A percentile compares a stretch with the other conserved stretches of the same genome.
phyloP scores from a whole-genome alignment of 306 rosid genomes.

The Adenanthera pavonina region DNA sequence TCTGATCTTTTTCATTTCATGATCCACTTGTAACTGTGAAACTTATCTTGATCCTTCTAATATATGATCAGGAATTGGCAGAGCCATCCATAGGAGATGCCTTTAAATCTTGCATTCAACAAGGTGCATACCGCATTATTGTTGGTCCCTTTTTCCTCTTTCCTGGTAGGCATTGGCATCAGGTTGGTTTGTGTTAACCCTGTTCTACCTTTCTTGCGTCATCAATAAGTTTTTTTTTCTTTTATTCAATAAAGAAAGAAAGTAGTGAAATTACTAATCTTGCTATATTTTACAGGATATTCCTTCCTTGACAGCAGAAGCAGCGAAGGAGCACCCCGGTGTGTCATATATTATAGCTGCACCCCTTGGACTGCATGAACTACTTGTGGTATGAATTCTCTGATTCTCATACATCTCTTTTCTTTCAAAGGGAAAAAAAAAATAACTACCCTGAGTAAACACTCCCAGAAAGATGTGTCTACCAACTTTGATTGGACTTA shows the following conservation, averaged over 20 bases:
- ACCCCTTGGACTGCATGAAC: conserved; percentile 85
- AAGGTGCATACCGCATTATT: conserved; percentile 70
- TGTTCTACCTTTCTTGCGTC: not conserved
- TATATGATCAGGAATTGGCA: conserved; percentile 73
- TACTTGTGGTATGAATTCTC: conserved; percentile 73
- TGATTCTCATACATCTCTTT: not conserved
- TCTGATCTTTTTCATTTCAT: conserved; percentile 30
- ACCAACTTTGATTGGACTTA: conserved; percentile 1
- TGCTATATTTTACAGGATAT: conserved; percentile 65
- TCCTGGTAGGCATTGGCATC: conserved; percentile 92
- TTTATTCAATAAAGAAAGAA: conserved; percentile 5
- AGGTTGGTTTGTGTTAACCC: conserved; percentile 53
- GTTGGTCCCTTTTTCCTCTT: conserved; percentile 88
- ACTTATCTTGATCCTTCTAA: conserved; percentile 4
- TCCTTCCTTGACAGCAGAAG: conserved; percentile 87
- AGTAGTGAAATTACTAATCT: conserved; percentile 1
- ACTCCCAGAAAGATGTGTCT: conserved; percentile 2
- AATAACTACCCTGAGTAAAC: not conserved
- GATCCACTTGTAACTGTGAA: conserved; percentile 1
- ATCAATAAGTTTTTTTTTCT: not conserved
- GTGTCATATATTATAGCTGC: conserved; percentile 78
- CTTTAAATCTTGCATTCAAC: conserved; percentile 66
- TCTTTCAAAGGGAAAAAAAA: too few species aligned
- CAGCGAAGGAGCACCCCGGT: conserved; percentile 80
- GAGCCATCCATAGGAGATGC: conserved; percentile 81